A percentile compares a stretch with the other conserved stretches of the same genome.
These are phyloP conservation scores for Boletales sp. DNA, from an alignment of 768 basidiomycete species.

Conservation along the genomic window DNA sequence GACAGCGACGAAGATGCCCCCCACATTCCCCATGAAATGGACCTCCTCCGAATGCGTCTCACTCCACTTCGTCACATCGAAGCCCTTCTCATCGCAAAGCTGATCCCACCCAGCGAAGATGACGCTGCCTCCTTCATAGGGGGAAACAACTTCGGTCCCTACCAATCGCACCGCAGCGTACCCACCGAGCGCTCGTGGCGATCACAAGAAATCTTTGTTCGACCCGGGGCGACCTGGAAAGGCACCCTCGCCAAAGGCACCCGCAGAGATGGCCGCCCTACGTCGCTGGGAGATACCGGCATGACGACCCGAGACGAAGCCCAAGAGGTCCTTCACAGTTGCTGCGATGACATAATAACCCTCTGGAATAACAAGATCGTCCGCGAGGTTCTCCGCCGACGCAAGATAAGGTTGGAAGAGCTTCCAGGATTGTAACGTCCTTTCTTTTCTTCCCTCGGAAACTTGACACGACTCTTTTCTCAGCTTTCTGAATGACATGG, in stretches of 20 bases:
- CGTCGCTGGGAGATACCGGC: conserved; percentile 25
- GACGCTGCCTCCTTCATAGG: conserved; percentile 27
- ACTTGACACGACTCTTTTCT: neutral
- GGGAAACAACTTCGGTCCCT: conserved; percentile 19
- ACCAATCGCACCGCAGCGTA: conserved; percentile 15
- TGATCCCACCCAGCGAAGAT: conserved; percentile 67
- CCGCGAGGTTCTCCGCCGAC: conserved; percentile 38
- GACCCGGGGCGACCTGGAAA: conserved; percentile 68
- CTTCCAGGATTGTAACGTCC: conserved; percentile 45
- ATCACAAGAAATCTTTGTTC: conserved; percentile 43
- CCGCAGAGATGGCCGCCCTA: conserved; percentile 23
- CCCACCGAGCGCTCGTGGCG: conserved; percentile 26
- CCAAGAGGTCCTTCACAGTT: conserved; percentile 39
- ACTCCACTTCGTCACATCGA: conserved; percentile 70
- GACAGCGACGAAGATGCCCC: conserved; percentile 30
- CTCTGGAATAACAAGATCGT: conserved; percentile 46
- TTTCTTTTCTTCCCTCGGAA: neutral
- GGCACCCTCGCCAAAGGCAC: conserved; percentile 44
- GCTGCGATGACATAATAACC: conserved; percentile 40
- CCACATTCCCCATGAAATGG: conserved; percentile 42
- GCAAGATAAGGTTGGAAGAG: conserved; percentile 49
- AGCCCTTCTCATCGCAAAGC: conserved; percentile 66
- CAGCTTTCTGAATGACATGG: conserved; percentile 51
- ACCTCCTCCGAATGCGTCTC: conserved; percentile 58
- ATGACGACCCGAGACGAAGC: conserved; percentile 32